These are phyloP conservation scores for Dictyostelium intermedium DNA, from an alignment of 78 protist species.

Conservation along the genomic window DNA sequence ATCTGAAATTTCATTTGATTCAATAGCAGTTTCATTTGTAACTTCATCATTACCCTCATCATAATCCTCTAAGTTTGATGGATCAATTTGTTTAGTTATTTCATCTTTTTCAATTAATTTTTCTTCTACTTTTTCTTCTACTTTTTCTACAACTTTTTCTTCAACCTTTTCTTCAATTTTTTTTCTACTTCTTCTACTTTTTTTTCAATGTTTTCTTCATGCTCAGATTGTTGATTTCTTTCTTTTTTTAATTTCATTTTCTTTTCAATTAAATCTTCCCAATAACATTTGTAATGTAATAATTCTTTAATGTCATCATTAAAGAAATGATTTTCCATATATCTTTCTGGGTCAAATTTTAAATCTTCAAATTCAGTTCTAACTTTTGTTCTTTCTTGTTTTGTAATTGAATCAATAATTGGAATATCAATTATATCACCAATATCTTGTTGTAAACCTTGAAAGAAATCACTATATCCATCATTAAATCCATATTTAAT, in stretches of 20 bases:
- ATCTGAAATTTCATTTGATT: not conserved
- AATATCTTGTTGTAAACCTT: slow-evolving; percentile 55
- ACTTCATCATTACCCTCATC: slow-evolving; percentile 46
- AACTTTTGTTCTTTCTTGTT: slow-evolving; percentile 29
- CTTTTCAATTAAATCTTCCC: slow-evolving; percentile 54
- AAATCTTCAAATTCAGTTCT: slow-evolving; percentile 37
- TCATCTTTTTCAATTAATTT: not conserved
- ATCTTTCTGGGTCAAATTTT: slow-evolving; percentile 66
- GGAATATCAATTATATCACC: slow-evolving; percentile 60
- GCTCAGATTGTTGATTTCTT: not conserved
- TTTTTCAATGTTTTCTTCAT: not conserved
- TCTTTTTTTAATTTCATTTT: slow-evolving; percentile 16
- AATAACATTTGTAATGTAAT: slow-evolving; percentile 14
- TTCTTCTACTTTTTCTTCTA: not conserved
- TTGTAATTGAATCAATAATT: slow-evolving; percentile 32
- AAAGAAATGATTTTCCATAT: slow-evolving; percentile 56
- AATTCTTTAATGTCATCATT: slow-evolving; percentile 45
- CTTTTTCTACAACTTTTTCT: not conserved
- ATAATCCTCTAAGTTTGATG: slow-evolving; percentile 74
- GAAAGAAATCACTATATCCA: slow-evolving; percentile 42
- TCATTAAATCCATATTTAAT: slow-evolving; percentile 63
- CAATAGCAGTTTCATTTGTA: slow-evolving; percentile 34
- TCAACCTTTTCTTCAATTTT: not conserved
- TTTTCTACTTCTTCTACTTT: not conserved
- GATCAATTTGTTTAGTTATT: slow-evolving; percentile 17